Evolutionary conservation across 1,284 basidiomycete species (phyloP), one percentile per base, ranked within the genome.

Genomic region (Austroboletus rostrupii): DNA sequence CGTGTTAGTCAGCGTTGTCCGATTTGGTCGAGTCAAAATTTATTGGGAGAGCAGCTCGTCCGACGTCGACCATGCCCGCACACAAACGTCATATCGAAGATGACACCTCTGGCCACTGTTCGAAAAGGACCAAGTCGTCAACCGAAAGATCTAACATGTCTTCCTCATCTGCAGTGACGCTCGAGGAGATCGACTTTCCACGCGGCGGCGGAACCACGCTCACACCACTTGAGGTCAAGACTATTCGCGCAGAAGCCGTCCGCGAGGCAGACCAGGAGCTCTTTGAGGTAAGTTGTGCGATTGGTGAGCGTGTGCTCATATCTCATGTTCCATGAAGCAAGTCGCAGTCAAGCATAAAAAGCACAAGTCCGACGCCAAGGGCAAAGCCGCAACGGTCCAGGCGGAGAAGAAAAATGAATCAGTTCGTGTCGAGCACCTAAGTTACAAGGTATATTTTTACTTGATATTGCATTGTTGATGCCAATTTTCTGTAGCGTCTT

Each of bases 151-250:
- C 59, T 53, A 57, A 48, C 38, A 61, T 56, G 0, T 58, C 66
- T 42, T 58, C 62, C 12, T 52, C 60, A 12, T 75, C 78, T 20
- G 70, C 68, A 45, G 66, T 85, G 38, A 69, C 79, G 35, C 59
- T 76, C 38, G 87, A 92, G 41, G 92, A 96, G 64, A 81, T 93
- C 53, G 93, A 97, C 71, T 99, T 98, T 69, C 95, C 95, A 42
- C 83, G 97, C 61, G 97, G 96, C 40, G 88, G 88, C 32, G 88
- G 89, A 47, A 86, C 85, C 3, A 76, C 76, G 35, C 80, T 97
- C 58, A 97, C 95, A 28, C 87, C 92, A 26, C 73, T 93, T n/a
- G 95, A 99, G 70, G 86, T 93, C 55, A 92, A 95, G 66, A 76
- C 87, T 53, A 82, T 92, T 26, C 81, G 87, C 49, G 84, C 87